A percentile compares a stretch with the other conserved stretches of the same genome.
phyloP scores from a whole-genome alignment of 2,329 filamentous ascomycete genomes.

The Venturia carpophila region DNA sequence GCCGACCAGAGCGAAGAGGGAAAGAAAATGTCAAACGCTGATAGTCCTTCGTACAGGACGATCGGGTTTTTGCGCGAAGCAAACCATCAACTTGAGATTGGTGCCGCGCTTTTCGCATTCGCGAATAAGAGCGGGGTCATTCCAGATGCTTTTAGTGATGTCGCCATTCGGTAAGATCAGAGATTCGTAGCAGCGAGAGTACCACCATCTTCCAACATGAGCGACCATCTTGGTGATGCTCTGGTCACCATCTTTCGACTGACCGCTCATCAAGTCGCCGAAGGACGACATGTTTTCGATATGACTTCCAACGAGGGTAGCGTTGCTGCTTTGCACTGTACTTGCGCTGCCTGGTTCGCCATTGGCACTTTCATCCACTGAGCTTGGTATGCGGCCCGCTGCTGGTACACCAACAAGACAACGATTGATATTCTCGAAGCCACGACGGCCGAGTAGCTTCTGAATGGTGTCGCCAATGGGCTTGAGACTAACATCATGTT shows the following conservation, averaged over 20 bases:
- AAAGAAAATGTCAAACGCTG: conserved; percentile 34
- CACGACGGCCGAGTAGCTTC: conserved; percentile 57
- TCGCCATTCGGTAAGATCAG: conserved; percentile 43
- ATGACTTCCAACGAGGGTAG: background rate
- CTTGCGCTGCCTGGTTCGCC: conserved; percentile 7
- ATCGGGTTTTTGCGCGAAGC: conserved; percentile 73
- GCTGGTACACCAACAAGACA: conserved; percentile 73
- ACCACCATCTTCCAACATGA: conserved; percentile 93
- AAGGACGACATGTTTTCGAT: conserved; percentile 44
- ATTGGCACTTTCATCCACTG: conserved; percentile 28
- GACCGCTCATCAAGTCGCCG: conserved; percentile 34
- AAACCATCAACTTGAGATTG: conserved; percentile 83
- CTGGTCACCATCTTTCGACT: conserved; percentile 54
- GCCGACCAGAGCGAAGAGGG: background rate
- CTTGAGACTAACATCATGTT: conserved; percentile 53
- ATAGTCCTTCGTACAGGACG: conserved; percentile 41
- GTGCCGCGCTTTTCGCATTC: conserved; percentile 85
- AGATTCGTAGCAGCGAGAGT: conserved; percentile 81
- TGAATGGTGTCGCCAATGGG: conserved; percentile 50
- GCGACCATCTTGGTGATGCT: conserved; percentile 89
- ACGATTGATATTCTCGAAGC: conserved; percentile 64
- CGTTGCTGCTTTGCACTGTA: conserved; percentile 3
- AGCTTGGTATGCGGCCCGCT: conserved; percentile 41
- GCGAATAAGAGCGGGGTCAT: conserved; percentile 61
- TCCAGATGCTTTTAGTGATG: conserved; percentile 64